Conservation (phyloP, 192 early-diverging fungal genomes). For the Rhizoclosmatium sp. region DNA sequence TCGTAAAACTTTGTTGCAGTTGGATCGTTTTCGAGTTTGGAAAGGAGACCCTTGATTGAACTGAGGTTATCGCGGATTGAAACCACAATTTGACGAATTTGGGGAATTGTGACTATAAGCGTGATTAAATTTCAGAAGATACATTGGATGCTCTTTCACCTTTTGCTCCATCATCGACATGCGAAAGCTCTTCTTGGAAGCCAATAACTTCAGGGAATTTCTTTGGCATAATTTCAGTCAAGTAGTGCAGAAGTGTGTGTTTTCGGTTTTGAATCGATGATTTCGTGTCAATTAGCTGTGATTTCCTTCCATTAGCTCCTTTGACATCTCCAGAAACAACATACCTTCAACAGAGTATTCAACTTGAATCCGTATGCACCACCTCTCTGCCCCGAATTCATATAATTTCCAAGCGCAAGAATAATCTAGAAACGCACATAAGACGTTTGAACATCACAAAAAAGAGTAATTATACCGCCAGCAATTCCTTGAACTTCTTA, state of each 20-base stretch:
- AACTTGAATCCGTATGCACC: conserved; percentile 63
- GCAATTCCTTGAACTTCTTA: conserved; percentile 55
- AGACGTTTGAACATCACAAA: background rate
- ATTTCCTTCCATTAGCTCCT: background rate
- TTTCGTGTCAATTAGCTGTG: conserved; percentile 58
- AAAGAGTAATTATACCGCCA: conserved; percentile 40
- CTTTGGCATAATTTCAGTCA: conserved; percentile 54
- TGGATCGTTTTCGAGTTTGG: conserved; percentile 46
- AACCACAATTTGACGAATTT: conserved; percentile 45
- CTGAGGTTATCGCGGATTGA: conserved; percentile 51
- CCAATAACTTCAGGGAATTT: conserved; percentile 53
- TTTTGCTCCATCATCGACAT: conserved; percentile 57
- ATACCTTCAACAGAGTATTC: conserved; percentile 58
- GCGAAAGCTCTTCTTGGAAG: conserved; percentile 49
- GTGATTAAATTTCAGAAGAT: background rate
- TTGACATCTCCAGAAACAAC: conserved; percentile 9
- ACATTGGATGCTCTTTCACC: conserved; percentile 29
- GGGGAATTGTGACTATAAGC: conserved; percentile 50
- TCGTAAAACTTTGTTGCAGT: conserved; percentile 34
- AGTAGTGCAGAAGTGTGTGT: conserved; percentile 57
- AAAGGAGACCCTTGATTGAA: conserved; percentile 45
- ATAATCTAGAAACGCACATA: conserved; percentile 43
- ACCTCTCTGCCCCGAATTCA: conserved; percentile 60
- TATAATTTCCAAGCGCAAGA: conserved; percentile 63
- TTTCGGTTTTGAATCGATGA: conserved; percentile 49